Percentiles rank a stretch among this genome's conserved stretches.
These are phyloP conservation scores for Penicillium ochrochloron DNA, from an alignment of 495 filamentous ascomycete species.

Conservation along the genomic window DNA sequence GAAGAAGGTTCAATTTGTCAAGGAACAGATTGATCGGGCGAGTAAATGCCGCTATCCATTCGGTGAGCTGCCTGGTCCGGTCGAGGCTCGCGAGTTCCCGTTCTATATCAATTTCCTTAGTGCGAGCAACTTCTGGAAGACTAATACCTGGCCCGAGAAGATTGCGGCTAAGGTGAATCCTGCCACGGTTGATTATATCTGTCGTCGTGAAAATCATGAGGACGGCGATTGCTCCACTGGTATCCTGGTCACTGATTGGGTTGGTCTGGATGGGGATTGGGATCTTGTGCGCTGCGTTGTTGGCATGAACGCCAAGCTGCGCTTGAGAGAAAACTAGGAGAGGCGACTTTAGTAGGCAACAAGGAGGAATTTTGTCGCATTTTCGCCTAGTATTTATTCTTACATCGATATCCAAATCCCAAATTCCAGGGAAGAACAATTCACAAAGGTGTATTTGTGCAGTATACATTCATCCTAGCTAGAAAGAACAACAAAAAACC, in stretches of 20 bases:
- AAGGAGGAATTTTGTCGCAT: neutral
- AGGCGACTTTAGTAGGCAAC: neutral
- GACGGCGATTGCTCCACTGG: slow-evolving; percentile 83
- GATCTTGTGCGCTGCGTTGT: slow-evolving; percentile 87
- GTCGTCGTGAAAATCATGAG: slow-evolving; percentile 63
- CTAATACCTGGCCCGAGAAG: slow-evolving; percentile 89
- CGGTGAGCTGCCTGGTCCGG: slow-evolving; percentile 36
- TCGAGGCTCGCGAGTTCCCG: slow-evolving; percentile 54
- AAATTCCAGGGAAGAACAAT: neutral
- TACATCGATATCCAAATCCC: neutral
- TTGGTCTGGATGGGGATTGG: slow-evolving; percentile 89
- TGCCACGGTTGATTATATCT: slow-evolving; percentile 80
- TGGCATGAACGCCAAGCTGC: slow-evolving; percentile 83
- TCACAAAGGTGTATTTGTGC: slow-evolving; percentile 13
- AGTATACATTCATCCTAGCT: slow-evolving; percentile 31
- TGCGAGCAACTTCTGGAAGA: slow-evolving; percentile 91
- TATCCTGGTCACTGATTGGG: slow-evolving; percentile 92
- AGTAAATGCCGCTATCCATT: slow-evolving; percentile 53
- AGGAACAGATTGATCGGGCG: slow-evolving; percentile 75
- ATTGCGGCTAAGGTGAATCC: slow-evolving; percentile 93
- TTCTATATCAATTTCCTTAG: slow-evolving; percentile 91
- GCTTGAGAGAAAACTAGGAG: slow-evolving; percentile 47
- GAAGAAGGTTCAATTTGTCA: slow-evolving; percentile 76
- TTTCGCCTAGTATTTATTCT: neutral
- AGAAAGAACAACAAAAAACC: slow-evolving; percentile 22